phyloP scores from a whole-genome alignment of 306 rosid genomes.

The Malus domestica region ASM211411v1 NC_041791.1:7061501-7062000 shows the following conservation, averaged over 20 bases:
- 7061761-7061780: conserved; percentile 15
- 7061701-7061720: not conserved
- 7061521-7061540: not conserved
- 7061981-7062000: too few species aligned
- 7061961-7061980: not conserved
- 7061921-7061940: not conserved
- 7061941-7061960: not conserved
- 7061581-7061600: conserved; percentile 79
- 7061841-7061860: not conserved
- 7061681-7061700: conserved; percentile 16
- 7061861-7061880: not conserved
- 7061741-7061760: conserved; percentile 5
- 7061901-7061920: not conserved
- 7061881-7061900: not conserved
- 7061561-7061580: not conserved
- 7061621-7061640: conserved; percentile 91
- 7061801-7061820: conserved; percentile 52
- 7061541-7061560: not conserved
- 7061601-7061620: conserved; percentile 91
- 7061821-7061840: conserved; percentile 11
- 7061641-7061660: conserved; percentile 95
- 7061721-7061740: conserved; percentile 6
- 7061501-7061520: conserved; percentile 2
- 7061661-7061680: conserved; percentile 99
- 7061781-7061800: conserved; percentile 97